A percentile compares a stretch with the other conserved stretches of the same genome.
phyloP scores from a whole-genome alignment of 495 filamentous ascomycete genomes.

The Cetradonia linearis region DNA sequence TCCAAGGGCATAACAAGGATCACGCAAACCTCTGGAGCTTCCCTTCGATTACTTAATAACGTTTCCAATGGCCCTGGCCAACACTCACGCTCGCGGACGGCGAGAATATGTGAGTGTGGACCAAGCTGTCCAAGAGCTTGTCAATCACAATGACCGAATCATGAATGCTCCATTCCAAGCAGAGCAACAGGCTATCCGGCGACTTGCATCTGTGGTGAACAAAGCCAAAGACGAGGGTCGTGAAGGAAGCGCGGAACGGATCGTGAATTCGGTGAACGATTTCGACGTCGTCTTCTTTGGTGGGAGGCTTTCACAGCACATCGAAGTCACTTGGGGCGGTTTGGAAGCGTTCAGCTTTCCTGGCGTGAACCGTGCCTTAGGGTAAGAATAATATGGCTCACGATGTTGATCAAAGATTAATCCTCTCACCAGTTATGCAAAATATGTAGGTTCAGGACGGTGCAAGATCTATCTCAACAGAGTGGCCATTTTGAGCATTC shows the following conservation, averaged over 20 bases:
- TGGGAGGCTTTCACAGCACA: not conserved
- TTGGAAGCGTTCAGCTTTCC: accelerated
- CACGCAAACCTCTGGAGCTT: not conserved
- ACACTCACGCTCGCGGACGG: not conserved
- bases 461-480: not conserved
- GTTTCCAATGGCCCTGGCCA: not conserved
- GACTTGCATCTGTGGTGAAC: not conserved
- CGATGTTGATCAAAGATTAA: too few species aligned
- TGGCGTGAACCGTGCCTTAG: not conserved
- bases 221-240: not conserved
- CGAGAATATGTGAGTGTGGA: not conserved
- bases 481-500: not conserved
- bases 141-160: not conserved
- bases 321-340: not conserved
- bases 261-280: not conserved
- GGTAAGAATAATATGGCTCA: too few species aligned
- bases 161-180: not conserved
- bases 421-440: not conserved
- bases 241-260: not conserved
- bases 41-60: not conserved
- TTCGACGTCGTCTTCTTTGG: not conserved
- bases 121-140: not conserved
- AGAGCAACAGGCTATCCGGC: not conserved
- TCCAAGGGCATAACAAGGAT: not conserved
- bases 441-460: not conserved